These are phyloP conservation scores for Coniochaeta sp. DNA, from an alignment of 2,329 filamentous ascomycete genomes.

Conservation along the genomic window DNA sequence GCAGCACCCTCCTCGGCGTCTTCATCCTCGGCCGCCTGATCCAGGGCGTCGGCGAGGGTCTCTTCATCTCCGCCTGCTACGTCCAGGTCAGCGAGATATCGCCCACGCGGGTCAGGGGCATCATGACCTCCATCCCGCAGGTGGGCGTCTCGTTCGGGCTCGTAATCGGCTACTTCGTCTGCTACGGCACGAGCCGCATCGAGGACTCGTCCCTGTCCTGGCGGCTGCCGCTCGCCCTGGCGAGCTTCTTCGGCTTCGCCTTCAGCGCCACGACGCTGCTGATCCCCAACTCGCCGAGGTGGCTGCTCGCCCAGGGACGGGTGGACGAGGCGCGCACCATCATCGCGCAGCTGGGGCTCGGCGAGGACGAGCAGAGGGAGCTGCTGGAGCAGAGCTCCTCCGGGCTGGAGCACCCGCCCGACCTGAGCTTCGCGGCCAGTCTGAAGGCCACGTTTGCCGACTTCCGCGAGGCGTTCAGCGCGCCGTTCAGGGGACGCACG, in stretches of 20 bases:
- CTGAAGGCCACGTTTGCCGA: conserved; percentile 2
- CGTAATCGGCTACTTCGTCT: conserved; percentile 50
- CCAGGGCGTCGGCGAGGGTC: conserved; percentile 48
- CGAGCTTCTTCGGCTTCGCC: conserved; percentile 24
- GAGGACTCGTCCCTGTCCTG: conserved; percentile 35
- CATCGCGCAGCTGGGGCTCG: background rate
- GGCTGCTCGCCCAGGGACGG: conserved; percentile 38
- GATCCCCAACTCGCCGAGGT: conserved; percentile 47
- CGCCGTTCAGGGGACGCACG: conserved; percentile 34
- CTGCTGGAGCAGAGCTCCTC: conserved; percentile 16
- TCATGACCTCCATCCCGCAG: conserved; percentile 44
- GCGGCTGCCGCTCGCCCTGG: conserved; percentile 42
- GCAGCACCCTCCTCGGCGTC: conserved; percentile 30
- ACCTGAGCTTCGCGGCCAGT: conserved; percentile 8
- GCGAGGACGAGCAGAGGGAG: conserved; percentile 30
- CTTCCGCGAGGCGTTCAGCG: conserved; percentile 18
- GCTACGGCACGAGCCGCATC: conserved; percentile 45
- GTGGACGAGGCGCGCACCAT: conserved; percentile 32
- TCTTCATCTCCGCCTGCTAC: conserved; percentile 44
- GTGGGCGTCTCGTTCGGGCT: conserved; percentile 44
- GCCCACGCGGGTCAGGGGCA: conserved; percentile 40
- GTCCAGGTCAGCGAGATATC: conserved; percentile 54
- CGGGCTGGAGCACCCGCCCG: conserved; percentile 15
- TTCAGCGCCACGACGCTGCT: conserved; percentile 17
- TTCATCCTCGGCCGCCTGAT: conserved; percentile 49